Conservation (phyloP, 1,139 yeast species). For the Saccharomyces uvarum region DNA sequence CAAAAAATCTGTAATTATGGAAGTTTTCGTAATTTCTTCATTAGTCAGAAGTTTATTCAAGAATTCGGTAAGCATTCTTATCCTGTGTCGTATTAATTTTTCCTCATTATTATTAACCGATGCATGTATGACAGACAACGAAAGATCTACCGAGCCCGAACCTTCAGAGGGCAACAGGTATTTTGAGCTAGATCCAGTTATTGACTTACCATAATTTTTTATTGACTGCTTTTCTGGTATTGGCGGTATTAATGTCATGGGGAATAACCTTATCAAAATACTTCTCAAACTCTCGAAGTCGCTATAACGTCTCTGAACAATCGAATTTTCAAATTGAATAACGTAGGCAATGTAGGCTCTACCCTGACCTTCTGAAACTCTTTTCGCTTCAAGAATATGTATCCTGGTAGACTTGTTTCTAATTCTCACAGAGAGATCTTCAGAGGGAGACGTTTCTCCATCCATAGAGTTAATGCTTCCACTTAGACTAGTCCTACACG, state of each 20-base stretch:
- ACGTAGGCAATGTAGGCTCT: conserved; percentile 75
- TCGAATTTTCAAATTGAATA: conserved; percentile 50
- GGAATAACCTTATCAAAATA: conserved; percentile 63
- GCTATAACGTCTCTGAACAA: conserved; percentile 77
- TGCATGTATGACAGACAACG: conserved; percentile 27
- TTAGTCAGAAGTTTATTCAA: conserved; percentile 24
- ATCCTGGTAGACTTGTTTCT: neutral
- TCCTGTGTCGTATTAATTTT: conserved; percentile 31
- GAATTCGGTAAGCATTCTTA: conserved; percentile 28
- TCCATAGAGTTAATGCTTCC: conserved; percentile 6
- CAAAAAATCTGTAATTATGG: conserved; percentile 65
- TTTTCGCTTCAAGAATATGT: conserved; percentile 68
- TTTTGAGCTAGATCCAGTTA: conserved; percentile 25
- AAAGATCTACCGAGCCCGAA: conserved; percentile 25
- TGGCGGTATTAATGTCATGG: conserved; percentile 81
- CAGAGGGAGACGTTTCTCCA: conserved; percentile 4
- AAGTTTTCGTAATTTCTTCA: conserved; percentile 40
- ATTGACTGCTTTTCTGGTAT: conserved; percentile 79
- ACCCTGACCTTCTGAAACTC: conserved; percentile 66
- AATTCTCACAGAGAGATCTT: neutral
- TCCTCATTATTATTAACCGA: conserved; percentile 28
- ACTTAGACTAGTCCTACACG: neutral
- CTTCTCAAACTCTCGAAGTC: conserved; percentile 82
- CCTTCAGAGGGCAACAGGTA: conserved; percentile 27
- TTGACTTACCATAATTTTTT: conserved; percentile 28